Base-by-base conservation (phyloP, 1,284 basidiomycete genomes). In the Austroboletus olivaceoglutinosus region DNA sequence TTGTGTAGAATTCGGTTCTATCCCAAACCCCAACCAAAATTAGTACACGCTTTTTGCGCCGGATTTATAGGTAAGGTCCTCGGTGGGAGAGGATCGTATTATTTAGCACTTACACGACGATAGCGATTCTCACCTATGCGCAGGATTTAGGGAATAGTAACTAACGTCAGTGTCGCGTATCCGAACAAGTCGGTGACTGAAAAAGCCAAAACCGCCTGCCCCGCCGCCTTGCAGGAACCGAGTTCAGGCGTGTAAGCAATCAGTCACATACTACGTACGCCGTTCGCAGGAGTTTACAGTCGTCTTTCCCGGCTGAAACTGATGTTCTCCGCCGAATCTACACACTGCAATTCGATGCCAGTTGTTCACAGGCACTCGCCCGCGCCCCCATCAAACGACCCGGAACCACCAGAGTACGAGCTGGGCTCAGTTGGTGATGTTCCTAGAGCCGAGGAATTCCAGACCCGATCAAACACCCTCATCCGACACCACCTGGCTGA, bases 191-290 rank as follows among this genome's bases (percentile, higher is more conserved):
- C 38, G 48, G 31, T 19, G 46, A 58, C 16, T 18, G 40, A 50
- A 61, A 64, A 63, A 52, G 47, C 18, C 54, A 62, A 64, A 61
- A 59, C 48, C 30, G 44, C 7, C 45, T 48, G 58, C 47, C 45
- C 29, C 6, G 38, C 29, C 31, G 34, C 33, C 43, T 25, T 25
- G 25, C 25, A 25, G 25, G 33, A 44, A 45, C 44, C 27, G 13
- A 38, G 37, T 53, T 15, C 2, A 34, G 38, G 31, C 10, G 13
- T 33, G 31, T 33, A 15, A 15, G 31, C 16, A n/a, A 33, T 33
- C 16, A 13, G 13, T 33, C 31, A 5, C 16, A 31, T 13, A 31
- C 30, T 13, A 31, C 30, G 30, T 22, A 18, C 30, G 48, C 22
- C 34, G 9, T 49, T 48, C 43, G 34, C 43, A 53, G 16, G 16